Percentiles rank a stretch among this genome's conserved stretches.
Evolutionary conservation across 345 rosid species (phyloP).

Genomic region (Trapa bicornis): DNA sequence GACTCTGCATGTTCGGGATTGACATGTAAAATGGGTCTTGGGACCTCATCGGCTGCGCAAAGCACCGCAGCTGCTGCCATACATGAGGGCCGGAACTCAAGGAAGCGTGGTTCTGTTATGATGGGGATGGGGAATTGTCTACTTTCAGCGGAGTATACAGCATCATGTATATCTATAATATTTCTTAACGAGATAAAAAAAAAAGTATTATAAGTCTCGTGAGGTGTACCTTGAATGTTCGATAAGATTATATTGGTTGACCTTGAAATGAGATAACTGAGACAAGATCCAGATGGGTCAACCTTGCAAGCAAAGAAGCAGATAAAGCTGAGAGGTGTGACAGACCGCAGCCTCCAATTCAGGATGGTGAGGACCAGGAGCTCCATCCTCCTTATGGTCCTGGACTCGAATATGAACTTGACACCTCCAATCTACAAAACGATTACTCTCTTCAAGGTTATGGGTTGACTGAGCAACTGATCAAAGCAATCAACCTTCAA

Average conservation of each 20-base stretch:
- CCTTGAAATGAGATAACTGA: constrained; percentile 46
- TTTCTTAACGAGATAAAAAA: background rate
- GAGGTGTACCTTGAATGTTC: constrained; percentile 54
- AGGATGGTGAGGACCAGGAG: constrained; percentile 64
- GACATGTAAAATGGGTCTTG: constrained; percentile 43
- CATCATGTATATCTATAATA: no score
- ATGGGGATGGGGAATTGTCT: background rate
- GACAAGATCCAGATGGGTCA: constrained; percentile 49
- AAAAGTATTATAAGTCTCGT: background rate
- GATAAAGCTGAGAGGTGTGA: constrained; percentile 77
- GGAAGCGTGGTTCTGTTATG: constrained; percentile 73
- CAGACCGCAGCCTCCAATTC: constrained; percentile 91
- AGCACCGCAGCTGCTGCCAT: constrained; percentile 90
- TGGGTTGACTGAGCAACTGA: background rate
- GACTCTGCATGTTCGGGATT: constrained; percentile 68
- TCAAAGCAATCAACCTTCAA: background rate
- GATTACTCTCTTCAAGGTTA: background rate
- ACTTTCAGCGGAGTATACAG: background rate
- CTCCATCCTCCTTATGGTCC: constrained; percentile 84
- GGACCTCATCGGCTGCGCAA: constrained; percentile 71
- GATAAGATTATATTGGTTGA: constrained; percentile 72
- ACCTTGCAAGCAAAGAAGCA: constrained; percentile 84
- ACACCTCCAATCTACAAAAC: constrained; percentile 53
- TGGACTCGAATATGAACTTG: constrained; percentile 65
- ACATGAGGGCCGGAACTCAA: constrained; percentile 80